Base-by-base conservation (phyloP, 257 asterid species). In the Solanum gracilifrons region DNA sequence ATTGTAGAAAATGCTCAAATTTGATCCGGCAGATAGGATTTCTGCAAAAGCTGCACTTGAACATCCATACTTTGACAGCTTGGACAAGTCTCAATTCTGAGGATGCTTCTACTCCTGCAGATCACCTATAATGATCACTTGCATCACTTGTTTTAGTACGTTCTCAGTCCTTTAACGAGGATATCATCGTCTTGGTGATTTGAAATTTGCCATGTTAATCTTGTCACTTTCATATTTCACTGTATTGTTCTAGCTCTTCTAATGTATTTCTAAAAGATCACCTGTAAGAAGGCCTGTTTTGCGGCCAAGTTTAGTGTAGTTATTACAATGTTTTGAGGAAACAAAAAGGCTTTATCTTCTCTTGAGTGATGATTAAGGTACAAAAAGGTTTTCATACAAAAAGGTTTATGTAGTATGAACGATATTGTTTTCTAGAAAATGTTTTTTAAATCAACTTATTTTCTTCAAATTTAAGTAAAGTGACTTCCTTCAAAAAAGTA, bases 41-140 rank as follows among this genome's bases (percentile, higher is more conserved):
- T 96, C 99, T 5, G 99, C 99, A 2, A 96, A 95, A 91, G 96
- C 94, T 88, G 98, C 99, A 55, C 87, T 96, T 62, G 99, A 95
- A 35, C 99, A 96, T 89, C 97, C 97, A n/a, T 96, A 92, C 93
- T 96, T 96, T n/a, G 95, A 96, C 88, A 90, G 93, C 92, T 92
- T 96, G 94, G 99, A 96, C 86, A 95, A 94, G 88, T 93, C 97
- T 58, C 99, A 96, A 89, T 96, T 92, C 91, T 95, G 94, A 95
- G 83, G 88, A 37, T 64, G 83, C 69, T 18, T 83, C 74, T 39
- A 66, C 32, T 23, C 21, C 37, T 3, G 1, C 21, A 12, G 20
- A 77, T 88, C 82, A 71, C 36, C 68, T 48, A 7, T 31, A 21
- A 41, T 23, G 77, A 31, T 23, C 71, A n/a, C 13, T 46, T 16